Base-by-base conservation (phyloP, 2,329 filamentous ascomycete species). In the Cercospora citrullina region DNA sequence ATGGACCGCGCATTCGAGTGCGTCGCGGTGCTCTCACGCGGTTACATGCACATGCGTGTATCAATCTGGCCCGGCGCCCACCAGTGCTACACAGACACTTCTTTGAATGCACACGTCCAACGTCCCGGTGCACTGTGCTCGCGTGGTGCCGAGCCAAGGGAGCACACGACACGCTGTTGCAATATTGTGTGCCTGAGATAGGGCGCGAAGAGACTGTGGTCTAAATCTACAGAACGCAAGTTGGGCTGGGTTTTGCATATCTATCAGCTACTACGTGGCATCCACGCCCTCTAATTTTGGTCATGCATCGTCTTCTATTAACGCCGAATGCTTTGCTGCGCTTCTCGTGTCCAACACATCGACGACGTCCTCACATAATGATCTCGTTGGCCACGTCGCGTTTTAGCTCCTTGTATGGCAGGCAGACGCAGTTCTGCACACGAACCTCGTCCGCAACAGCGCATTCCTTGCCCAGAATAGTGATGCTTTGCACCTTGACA, bases 331-430 rank as follows among this genome's bases (percentile, higher is more conserved):
- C 53, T 58, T 36, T 48, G 60, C 60, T 48, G 36, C 60, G 60
- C 36, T 30, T 48, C 39, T 30, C 16, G 8, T 23, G 21, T n/a
- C 59, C 28, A 51, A 23, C 10, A 14, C 16, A n/a, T n/a, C 21
- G 39, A 42, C 36, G 7, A 28, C n/a, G 18, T 12, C 12, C 66
- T 68, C 51, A 97, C 94, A 97, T 97, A 80, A 97, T 97, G 77
- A 97, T 92, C 76, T 88, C 86, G 76, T 94, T 94, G 70, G 88
- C 81, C 68, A 96, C 93, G 80, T 96, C 93, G 83, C 94, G 88
- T 89, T 97, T 98, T 80, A 99, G 83, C 84, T 98, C 95, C 87
- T 99, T 99, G 82, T 94, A 97, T 9, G 95, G 95, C 84, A 99
- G 82, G 83, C 95, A 98, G 68, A 99, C 90, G 80, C 95, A 99